Evolutionary conservation across 805 yeast genomes (phyloP).

Genomic region (Candida khao-thaluensis): DNA sequence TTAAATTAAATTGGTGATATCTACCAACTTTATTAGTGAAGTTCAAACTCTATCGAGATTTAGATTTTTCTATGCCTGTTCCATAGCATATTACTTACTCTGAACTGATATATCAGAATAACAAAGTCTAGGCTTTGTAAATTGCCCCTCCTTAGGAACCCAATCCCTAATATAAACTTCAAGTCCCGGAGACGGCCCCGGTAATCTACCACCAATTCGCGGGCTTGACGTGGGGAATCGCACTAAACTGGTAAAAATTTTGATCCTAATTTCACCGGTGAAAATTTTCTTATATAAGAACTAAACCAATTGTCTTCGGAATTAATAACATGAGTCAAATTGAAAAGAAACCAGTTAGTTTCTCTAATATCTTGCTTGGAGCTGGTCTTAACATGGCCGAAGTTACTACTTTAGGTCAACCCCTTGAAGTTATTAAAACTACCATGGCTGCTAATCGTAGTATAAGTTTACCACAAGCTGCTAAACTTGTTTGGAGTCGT

Average conservation of each 20-base stretch:
- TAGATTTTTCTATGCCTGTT: no score
- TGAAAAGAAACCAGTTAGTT: conserved; percentile 82
- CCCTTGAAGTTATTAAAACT: conserved; percentile 92
- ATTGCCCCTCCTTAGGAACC: no score
- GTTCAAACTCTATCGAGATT: no score
- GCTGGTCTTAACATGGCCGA: conserved; percentile 92
- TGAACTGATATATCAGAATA: no score
- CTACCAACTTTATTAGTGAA: no score
- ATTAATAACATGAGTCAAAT: conserved; percentile 20
- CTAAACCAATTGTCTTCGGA: not conserved
- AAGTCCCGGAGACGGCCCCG: no score
- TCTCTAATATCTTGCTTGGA: conserved; percentile 87
- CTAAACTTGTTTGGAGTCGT: conserved; percentile 80
- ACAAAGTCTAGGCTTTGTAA: no score
- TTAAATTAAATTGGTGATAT: no score
- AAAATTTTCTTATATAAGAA: conserved; percentile 1
- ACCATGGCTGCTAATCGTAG: conserved; percentile 97
- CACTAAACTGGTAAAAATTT: conserved; percentile 1
- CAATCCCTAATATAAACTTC: no score
- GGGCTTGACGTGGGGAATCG: conserved; percentile 6
- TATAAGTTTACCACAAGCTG: conserved; percentile 64
- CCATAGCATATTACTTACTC: no score
- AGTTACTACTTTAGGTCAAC: conserved; percentile 94
- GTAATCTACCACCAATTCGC: no score
- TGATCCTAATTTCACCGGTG: conserved; percentile 7